Percentiles rank a stretch among this genome's conserved stretches.
Conservation (phyloP, 2,329 filamentous ascomycete species). For the Thermomyces lanuginosus region DNA sequence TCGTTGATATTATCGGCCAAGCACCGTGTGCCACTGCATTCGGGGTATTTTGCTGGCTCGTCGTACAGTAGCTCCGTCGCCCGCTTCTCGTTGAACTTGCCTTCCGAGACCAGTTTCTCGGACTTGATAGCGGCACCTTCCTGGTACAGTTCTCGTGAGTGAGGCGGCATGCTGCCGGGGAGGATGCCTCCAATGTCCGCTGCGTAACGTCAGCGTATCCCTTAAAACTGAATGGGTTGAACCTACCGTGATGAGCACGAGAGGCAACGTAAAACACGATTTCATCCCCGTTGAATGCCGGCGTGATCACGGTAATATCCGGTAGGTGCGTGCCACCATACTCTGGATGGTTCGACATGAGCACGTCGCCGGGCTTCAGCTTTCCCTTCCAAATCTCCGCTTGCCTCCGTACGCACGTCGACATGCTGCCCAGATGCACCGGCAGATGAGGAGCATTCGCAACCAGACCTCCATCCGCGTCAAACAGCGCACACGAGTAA, state of each 20-base stretch:
- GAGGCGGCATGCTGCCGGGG: constrained; percentile 63
- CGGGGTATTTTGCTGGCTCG: constrained; percentile 54
- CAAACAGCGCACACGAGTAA: constrained; percentile 63
- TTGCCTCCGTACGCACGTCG: constrained; percentile 59
- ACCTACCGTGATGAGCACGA: constrained; percentile 55
- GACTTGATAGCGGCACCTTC: constrained; percentile 50
- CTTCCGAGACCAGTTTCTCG: constrained; percentile 30
- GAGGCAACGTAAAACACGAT: constrained; percentile 63
- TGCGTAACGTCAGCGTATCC: constrained; percentile 7
- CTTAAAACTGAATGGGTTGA: constrained; percentile 14
- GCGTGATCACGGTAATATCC: constrained; percentile 61
- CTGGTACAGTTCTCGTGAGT: constrained; percentile 48
- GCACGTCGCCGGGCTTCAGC: constrained; percentile 57
- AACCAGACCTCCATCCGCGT: constrained; percentile 53
- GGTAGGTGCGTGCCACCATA: constrained; percentile 66
- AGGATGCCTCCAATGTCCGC: constrained; percentile 66
- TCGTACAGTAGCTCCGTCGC: constrained; percentile 52
- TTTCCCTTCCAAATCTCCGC: constrained; percentile 64
- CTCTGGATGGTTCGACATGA: constrained; percentile 66
- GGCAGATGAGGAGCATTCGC: constrained; percentile 65
- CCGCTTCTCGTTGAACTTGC: constrained; percentile 53
- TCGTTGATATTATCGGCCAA: constrained; percentile 68
- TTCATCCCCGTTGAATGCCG: constrained; percentile 51
- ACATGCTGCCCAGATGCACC: constrained; percentile 66
- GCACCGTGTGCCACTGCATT: constrained; percentile 59